These are phyloP conservation scores for Podila verticillata DNA, from an alignment of 192 early-diverging fungal species.

Conservation along the genomic window DNA sequence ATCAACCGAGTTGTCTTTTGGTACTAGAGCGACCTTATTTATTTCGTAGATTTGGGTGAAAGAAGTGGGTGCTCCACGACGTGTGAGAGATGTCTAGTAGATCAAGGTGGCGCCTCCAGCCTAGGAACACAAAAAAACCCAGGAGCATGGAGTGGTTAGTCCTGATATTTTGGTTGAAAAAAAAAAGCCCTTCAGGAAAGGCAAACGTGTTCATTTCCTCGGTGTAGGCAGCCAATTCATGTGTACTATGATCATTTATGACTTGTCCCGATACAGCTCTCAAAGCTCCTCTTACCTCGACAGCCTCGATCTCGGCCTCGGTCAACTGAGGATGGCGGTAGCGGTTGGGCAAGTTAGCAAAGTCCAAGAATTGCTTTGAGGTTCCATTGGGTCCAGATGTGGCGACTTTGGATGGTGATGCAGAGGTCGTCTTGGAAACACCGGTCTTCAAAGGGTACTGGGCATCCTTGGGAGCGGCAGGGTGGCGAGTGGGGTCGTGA, in stretches of 20 bases:
- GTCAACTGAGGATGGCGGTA: constrained; percentile 52
- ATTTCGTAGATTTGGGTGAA: background rate
- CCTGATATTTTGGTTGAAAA: too few relatives aligned
- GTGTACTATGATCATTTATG: too few relatives aligned
- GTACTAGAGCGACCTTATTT: background rate
- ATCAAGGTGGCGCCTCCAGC: constrained; percentile 21
- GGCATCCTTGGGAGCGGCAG: constrained; percentile 42
- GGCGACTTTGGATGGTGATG: constrained; percentile 5
- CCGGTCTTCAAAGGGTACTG: constrained; percentile 28
- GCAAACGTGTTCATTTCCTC: background rate
- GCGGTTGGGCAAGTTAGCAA: constrained; percentile 51
- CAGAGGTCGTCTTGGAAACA: background rate
- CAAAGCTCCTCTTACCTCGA: constrained; percentile 49
- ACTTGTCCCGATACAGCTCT: background rate
- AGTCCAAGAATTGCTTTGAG: constrained; percentile 37
- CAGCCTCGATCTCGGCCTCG: constrained; percentile 60
- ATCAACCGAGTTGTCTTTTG: too few relatives aligned
- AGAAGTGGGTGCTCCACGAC: too few relatives aligned
- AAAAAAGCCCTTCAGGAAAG: too few relatives aligned
- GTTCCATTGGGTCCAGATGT: constrained; percentile 26
- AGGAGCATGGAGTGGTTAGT: background rate
- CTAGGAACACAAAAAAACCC: background rate
- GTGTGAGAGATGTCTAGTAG: background rate
- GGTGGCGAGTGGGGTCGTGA: constrained; percentile 36
- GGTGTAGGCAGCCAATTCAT: too few relatives aligned